These are phyloP conservation scores for Glebionis coronaria DNA, from an alignment of 129 eudicot species.

Conservation along the genomic window DNA sequence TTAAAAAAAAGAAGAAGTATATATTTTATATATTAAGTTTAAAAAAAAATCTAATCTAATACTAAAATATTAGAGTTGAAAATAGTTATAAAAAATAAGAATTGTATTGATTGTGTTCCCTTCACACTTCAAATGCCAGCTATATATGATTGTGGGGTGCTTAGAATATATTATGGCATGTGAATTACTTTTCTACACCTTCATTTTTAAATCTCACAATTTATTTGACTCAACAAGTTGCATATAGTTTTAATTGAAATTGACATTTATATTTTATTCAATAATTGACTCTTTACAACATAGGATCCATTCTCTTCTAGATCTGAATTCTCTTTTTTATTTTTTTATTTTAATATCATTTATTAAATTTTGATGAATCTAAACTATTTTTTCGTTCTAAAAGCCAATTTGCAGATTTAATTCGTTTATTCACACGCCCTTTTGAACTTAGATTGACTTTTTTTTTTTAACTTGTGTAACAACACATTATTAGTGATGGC, in stretches of 20 bases:
- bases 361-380: not conserved
- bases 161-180: conserved; percentile 13
- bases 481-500: too few relatives aligned
- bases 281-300: not conserved
- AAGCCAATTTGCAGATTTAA: too few relatives aligned
- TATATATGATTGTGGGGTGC: conserved; percentile 16
- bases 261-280: conserved; percentile 2
- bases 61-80: too few relatives aligned
- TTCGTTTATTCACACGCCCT: too few relatives aligned
- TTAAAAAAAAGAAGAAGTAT: too few relatives aligned
- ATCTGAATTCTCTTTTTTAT: not conserved
- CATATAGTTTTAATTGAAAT: not conserved
- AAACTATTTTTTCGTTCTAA: too few relatives aligned
- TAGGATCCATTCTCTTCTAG: not conserved
- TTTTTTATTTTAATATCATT: not conserved
- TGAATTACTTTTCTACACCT: not conserved
- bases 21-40: too few relatives aligned
- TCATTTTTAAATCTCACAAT: not conserved
- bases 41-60: too few relatives aligned
- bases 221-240: not conserved
- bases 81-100: not conserved
- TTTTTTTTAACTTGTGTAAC: too few relatives aligned
- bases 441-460: too few relatives aligned
- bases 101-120: conserved; percentile 13
- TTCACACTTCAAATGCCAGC: conserved; percentile 17